Conservation (phyloP, 495 filamentous ascomycete genomes). For the Penicillium coffeae region DNA sequence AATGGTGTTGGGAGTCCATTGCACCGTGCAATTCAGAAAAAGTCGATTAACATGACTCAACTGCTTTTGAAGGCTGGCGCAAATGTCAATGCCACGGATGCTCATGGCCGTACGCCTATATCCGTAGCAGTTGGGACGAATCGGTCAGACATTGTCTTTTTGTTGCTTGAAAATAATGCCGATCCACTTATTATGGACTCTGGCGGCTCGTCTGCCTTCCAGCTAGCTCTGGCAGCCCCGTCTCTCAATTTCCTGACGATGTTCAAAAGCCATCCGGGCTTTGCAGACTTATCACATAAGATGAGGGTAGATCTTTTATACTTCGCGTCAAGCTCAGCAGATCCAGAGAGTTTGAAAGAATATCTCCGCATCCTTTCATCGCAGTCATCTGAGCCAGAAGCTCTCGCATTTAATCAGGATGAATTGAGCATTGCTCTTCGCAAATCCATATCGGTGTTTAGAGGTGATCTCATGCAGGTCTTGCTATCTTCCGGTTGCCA, state of each 20-base stretch:
- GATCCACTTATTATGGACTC: constrained; percentile 19
- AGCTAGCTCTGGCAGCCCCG: constrained; percentile 6
- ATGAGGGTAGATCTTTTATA: background rate
- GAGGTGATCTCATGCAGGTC: constrained; percentile 4
- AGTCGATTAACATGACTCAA: constrained; percentile 3
- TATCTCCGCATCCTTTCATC: too few relatives aligned
- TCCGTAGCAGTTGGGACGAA: constrained; percentile 28
- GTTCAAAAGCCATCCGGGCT: background rate
- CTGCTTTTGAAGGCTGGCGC: constrained; percentile 11
- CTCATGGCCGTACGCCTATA: constrained; percentile 26
- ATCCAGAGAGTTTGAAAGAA: background rate
- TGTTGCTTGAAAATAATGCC: constrained; percentile 25
- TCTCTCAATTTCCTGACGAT: constrained; percentile 3
- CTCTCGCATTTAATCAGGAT: background rate
- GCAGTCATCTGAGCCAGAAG: too few relatives aligned
- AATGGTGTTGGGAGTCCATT: constrained; percentile 7
- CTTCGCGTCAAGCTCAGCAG: constrained; percentile 1
- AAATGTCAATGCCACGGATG: constrained; percentile 16
- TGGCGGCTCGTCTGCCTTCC: constrained; percentile 7
- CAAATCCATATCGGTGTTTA: background rate
- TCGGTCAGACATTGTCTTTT: constrained; percentile 21
- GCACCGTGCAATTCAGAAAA: constrained; percentile 8
- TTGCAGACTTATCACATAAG: background rate
- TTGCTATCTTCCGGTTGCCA: constrained; percentile 1
- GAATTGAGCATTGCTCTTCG: background rate